Base-by-base conservation (phyloP, 1,284 basidiomycete genomes). In the Leccinum pallidistipes region DNA sequence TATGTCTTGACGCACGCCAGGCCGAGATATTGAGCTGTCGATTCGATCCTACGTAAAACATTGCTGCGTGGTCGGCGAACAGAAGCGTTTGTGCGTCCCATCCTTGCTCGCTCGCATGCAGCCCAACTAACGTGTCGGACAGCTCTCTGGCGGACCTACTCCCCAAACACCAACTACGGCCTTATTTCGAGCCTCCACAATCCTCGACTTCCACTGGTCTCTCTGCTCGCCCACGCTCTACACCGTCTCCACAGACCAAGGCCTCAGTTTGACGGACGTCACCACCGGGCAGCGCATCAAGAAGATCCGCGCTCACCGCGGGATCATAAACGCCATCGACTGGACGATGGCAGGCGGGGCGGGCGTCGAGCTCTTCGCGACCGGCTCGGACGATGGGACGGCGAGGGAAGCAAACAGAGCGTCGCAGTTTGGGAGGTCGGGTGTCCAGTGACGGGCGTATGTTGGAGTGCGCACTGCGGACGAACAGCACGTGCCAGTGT, bases 301-400 rank as follows among this genome's bases (percentile, higher is more conserved):
- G 64, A 86, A 87, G 70, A 86, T 93, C 54, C 85, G 90, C 51
- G 94, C 92, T 0, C 95, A 97, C 75, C 86, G 86, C 62, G 94
- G 91, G 56, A 91, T 97, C 62, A 86, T 97, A 77, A 97, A 97
- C 74, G 79, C 86, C 9, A 78, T 97, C n/a, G 92, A 95, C 76
- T 78, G 88, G 60, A 93, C 91, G 29, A 83, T 95, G 75, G 88
- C 90, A 12, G 84, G 86, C 40, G 93, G 92, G 2, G 86, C 89
- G 0, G 94, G 93, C 2, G 83, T 84, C 8, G 95, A 96, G 74
- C 83, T 97, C 36, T 74, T 97, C 21, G 88, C 86, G 7, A 94
- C 91, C 1, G 95, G 87, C 11, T 89, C 90, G 21, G 95, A 98
- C 71, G 95, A 98, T 97, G 94, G 94, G 93, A 95, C 65, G 88